Conservation (phyloP, 208 protist species). For the Acanthamoeba triangularis region DNA sequence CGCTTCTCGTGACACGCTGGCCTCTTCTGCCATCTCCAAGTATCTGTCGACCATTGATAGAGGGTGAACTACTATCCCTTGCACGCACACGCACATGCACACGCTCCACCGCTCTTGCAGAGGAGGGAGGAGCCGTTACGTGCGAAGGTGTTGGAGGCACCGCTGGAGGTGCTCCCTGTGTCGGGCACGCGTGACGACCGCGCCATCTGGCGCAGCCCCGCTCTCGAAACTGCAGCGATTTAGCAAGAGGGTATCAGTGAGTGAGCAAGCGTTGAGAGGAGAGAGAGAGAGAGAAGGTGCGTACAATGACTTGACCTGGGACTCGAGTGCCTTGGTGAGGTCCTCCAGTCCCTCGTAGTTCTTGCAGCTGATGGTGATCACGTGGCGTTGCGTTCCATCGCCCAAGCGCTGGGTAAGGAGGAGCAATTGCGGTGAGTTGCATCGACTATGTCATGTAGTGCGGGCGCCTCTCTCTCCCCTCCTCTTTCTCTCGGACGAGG, state of each 20-base stretch:
- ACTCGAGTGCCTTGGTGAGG: constrained; percentile 62
- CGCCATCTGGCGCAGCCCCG: neutral
- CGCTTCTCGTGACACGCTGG: neutral
- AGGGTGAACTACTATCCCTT: neutral
- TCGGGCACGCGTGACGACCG: constrained; percentile 78
- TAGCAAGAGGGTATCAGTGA: neutral
- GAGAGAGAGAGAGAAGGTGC: neutral
- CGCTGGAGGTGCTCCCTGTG: constrained; percentile 79
- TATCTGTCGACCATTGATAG: neutral
- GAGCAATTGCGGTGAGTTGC: neutral
- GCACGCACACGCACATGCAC: neutral
- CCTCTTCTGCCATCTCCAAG: neutral
- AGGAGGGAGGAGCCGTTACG: neutral
- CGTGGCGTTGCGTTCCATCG: neutral
- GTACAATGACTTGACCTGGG: constrained; percentile 69
- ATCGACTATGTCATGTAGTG: no score
- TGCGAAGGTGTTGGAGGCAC: constrained; percentile 75
- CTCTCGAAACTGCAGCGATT: neutral
- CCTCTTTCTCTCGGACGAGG: neutral
- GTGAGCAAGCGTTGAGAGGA: no score
- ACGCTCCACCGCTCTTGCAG: no score
- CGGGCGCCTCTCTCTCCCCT: no score
- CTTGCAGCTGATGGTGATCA: constrained; percentile 46
- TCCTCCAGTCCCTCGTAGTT: constrained; percentile 17
- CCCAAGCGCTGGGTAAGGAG: neutral